Base-by-base conservation (phyloP, 1,284 basidiomycete genomes). In the Abortiporus biennis region DNA sequence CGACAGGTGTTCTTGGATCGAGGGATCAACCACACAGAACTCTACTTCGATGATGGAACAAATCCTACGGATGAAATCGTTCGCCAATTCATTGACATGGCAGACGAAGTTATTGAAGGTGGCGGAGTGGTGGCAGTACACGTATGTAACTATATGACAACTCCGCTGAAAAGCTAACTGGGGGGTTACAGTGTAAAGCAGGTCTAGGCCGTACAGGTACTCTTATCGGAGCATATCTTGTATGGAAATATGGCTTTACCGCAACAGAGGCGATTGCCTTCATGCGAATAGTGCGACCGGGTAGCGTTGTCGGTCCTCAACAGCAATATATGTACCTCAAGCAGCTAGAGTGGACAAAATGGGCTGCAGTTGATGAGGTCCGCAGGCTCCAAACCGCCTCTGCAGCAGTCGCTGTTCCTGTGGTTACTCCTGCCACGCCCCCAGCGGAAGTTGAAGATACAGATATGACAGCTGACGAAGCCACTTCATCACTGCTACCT, bases 181-280 rank as follows among this genome's bases (percentile, higher is more conserved):
- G 27, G 29, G 36, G 13, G 23, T 19, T 36, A 24, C 53, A 96
- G 82, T 96, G 92, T 64, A 96, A 96, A 71, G 92, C 92, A 38
- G 92, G 92, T 17, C 73, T 96, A 16, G 92, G 92, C 17, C 76
- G 92, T 38, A 96, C 92, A 2, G 95, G 96, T 3, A 95, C 94
- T 3, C 71, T 99, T 47, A 95, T 99, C 48, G 93, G 93, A 38
- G 96, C 96, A 2, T 99, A 98, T 70, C 76, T 99, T 44, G 90
- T 97, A 52, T 99, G 96, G 89, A 97, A 96, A 67, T 94, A 98
- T 57, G 89, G 89, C n/a, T 99, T 99, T 60, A 92, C 92, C n/a
- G 94, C 95, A 0, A 82, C 85, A 44, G 96, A 99, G 66, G 94
- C 86, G 6, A 99, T 99, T 47, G 96, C 88, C 0, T 98, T 93